These are phyloP conservation scores for Penicillium sp. DNA, from an alignment of 2,329 filamentous ascomycete species.

Conservation along the genomic window DNA sequence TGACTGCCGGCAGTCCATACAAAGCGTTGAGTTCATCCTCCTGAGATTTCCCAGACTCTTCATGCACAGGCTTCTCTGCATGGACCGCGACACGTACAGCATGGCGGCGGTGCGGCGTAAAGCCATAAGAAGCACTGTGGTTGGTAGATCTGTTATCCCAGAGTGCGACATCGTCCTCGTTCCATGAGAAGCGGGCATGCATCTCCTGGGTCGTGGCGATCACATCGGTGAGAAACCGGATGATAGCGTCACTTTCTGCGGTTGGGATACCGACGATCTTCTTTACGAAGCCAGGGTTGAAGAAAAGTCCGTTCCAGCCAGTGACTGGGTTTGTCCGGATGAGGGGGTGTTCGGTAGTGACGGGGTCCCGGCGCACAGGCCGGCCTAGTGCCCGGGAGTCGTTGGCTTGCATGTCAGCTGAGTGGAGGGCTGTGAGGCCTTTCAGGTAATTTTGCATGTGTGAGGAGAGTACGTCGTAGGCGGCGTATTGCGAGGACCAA, in stretches of 20 bases:
- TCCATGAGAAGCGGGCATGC: conserved; percentile 66
- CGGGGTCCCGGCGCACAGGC: conserved; percentile 51
- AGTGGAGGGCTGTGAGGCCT: conserved; percentile 56
- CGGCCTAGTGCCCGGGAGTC: conserved; percentile 52
- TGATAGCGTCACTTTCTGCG: conserved; percentile 53
- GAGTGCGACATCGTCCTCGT: conserved; percentile 62
- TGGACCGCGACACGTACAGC: conserved; percentile 51
- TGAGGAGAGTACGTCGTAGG: conserved; percentile 56
- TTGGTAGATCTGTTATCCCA: conserved; percentile 65
- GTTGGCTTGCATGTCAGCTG: conserved; percentile 54
- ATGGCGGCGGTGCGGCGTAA: conserved; percentile 56
- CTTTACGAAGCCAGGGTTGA: conserved; percentile 58
- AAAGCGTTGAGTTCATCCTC: conserved; percentile 52
- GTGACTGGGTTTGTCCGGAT: conserved; percentile 61
- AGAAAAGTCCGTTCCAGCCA: conserved; percentile 61
- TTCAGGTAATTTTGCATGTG: conserved; percentile 60
- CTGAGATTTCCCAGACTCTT: conserved; percentile 49
- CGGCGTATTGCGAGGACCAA: conserved; percentile 59
- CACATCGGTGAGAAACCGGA: conserved; percentile 54
- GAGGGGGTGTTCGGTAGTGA: conserved; percentile 57
- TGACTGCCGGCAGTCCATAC: conserved; percentile 51
- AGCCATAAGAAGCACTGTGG: conserved; percentile 57
- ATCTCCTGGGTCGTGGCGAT: conserved; percentile 63
- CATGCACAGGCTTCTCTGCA: conserved; percentile 49
- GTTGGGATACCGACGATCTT: conserved; percentile 60